These are phyloP conservation scores for Raphanus hybrid DNA, from an alignment of 441 rosid genomes.

Conservation along the genomic window DNA sequence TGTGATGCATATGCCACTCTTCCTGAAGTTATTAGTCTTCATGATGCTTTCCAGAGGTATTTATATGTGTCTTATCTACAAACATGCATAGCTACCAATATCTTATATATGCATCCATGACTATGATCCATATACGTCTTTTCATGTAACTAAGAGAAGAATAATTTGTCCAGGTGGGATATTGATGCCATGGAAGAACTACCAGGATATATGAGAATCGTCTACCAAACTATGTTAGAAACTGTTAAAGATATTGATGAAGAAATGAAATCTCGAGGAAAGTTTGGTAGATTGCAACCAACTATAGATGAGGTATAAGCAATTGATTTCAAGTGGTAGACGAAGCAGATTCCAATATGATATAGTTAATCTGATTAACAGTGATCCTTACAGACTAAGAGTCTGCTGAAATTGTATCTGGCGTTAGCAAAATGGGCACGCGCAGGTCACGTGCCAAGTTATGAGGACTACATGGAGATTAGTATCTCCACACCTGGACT, in stretches of 20 bases:
- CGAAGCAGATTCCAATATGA: not conserved
- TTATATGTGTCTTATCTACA: not conserved
- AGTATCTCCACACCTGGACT: not conserved
- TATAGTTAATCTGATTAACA: not conserved
- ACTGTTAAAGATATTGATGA: not conserved
- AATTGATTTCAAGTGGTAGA: not conserved
- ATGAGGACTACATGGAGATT: slow-evolving; percentile 27
- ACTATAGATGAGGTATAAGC: not conserved
- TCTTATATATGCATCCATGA: not conserved
- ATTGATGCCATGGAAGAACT: not conserved
- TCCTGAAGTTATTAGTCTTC: not conserved
- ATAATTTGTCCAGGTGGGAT: not conserved
- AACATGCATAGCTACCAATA: not conserved
- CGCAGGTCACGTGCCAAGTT: slow-evolving; percentile 20
- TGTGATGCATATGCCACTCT: slow-evolving; percentile 1
- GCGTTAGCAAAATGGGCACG: slow-evolving; percentile 18
- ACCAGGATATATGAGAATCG: not conserved
- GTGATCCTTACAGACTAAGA: not conserved
- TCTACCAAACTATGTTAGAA: not conserved
- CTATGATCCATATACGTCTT: not conserved
- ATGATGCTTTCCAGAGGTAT: not conserved
- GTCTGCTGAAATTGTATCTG: not conserved
- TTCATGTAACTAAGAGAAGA: not conserved
- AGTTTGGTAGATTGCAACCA: not conserved
- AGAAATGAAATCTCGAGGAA: not conserved